phyloP scores from a whole-genome alignment of 495 filamentous ascomycete genomes.

The Glonium stellatum region DNA sequence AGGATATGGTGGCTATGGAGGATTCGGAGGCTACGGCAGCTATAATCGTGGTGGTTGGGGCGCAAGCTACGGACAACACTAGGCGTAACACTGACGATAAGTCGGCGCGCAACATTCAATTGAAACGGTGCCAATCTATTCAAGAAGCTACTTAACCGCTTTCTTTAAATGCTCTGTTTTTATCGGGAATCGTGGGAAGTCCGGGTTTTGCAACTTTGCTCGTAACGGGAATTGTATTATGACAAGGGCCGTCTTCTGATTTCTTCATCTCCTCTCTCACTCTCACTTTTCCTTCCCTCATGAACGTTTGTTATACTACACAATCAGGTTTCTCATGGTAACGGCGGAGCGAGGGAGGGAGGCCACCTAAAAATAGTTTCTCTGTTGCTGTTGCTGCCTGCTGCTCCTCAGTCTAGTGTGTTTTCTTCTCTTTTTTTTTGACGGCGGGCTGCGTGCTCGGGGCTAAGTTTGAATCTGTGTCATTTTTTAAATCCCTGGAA shows the following conservation, averaged over 20 bases:
- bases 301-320: slow-evolving; percentile 1
- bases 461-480: not conserved
- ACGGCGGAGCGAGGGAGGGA: not conserved
- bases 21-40: slow-evolving; percentile 26
- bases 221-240: slow-evolving; percentile 20
- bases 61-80: slow-evolving; percentile 43
- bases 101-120: not conserved
- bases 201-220: slow-evolving; percentile 1
- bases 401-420: not conserved
- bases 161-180: not conserved
- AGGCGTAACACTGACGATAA: not conserved
- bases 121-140: not conserved
- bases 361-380: not conserved
- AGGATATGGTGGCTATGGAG: slow-evolving; percentile 45
- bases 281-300: slow-evolving; percentile 6
- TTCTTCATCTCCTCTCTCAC: slow-evolving; percentile 1
- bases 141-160: slow-evolving; percentile 4
- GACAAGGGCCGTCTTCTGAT: slow-evolving; percentile 14
- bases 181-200: slow-evolving; percentile 6
- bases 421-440: not conserved
- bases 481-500: not conserved
- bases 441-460: not conserved
- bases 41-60: slow-evolving; percentile 47
- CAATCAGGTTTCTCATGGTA: not conserved
- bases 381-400: not conserved